phyloP scores from a whole-genome alignment of 2,329 filamentous ascomycete species.

The Fusarium cyanostomum region DNA sequence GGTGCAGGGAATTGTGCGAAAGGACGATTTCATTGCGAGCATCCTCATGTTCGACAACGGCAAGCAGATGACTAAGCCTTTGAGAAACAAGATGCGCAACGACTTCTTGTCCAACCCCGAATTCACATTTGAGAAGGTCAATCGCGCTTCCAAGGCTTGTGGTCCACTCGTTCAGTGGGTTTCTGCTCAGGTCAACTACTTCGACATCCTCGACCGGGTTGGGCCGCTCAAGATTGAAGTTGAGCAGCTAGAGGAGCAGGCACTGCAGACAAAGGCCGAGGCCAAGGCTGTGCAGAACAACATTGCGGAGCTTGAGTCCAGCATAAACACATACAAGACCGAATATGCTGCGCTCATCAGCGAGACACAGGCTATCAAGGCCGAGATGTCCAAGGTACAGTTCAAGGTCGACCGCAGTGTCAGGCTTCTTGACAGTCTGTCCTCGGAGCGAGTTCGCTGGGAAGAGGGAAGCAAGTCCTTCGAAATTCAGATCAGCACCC shows the following conservation, averaged over 20 bases:
- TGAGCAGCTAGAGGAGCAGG: conserved; percentile 83
- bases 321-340: conserved; percentile 93
- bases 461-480: conserved; percentile 98
- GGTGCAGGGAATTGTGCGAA: conserved; percentile 86
- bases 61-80: conserved; percentile 85
- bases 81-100: conserved; percentile 88
- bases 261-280: conserved; percentile 91
- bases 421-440: conserved; percentile 90
- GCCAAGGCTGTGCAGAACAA: conserved; percentile 91
- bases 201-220: conserved; percentile 94
- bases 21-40: conserved; percentile 96
- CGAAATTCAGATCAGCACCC: conserved; percentile 95
- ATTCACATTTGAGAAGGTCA: conserved; percentile 96
- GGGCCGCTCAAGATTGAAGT: conserved; percentile 94
- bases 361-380: conserved; percentile 96
- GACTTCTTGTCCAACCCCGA: conserved; percentile 93
- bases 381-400: conserved; percentile 94
- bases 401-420: conserved; percentile 99
- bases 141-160: conserved; percentile 95
- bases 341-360: conserved; percentile 97
- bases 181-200: conserved; percentile 94
- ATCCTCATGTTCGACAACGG: conserved; percentile 98
- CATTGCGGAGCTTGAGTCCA: conserved; percentile 83
- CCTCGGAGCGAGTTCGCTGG: conserved; percentile 92
- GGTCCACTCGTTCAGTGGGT: conserved; percentile 98